Base-by-base conservation (phyloP, 2,329 filamentous ascomycete genomes). In the Fusarium tupiense region DNA sequence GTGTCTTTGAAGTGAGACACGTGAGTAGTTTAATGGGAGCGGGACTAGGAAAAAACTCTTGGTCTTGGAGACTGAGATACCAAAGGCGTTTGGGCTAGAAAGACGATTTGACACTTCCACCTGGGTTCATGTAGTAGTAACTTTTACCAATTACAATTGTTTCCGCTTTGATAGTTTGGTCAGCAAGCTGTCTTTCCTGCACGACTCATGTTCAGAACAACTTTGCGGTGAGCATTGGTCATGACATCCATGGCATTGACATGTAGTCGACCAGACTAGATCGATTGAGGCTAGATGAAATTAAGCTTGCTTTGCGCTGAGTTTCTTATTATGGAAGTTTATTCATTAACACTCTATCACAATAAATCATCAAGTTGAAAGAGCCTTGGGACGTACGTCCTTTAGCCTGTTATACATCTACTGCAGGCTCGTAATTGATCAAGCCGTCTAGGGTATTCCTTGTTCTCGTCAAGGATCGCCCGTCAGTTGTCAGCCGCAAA, bases 31-130 rank as follows among this genome's bases (percentile, higher is more conserved):
- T 75, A 74, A 74, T 74, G 58, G 68, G 58, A 67, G 61, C 47
- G 62, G 72, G 64, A 69, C 50, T 61, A 60, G 69, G 63, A 41
- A 62, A 68, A 71, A 71, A 69, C 52, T 63, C 61, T 67, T 61
- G 60, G 67, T 76, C 69, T 73, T 57, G 62, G 61, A 67, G 65
- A 64, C 62, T 58, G 68, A 71, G 71, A 77, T 66, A 69, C 66
- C 68, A 71, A 73, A 61, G 77, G 77, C 77, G 77, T 79, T 79
- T 61, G 73, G 77, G 77, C 70, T 79, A 77, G 77, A 77, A 75
- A 79, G 76, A 78, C 26, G 72, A 63, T 71, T 57, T 67, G 57
- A 67, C 61, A 62, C 29, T 64, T 63, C 24, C 31, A 47, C 56
- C 35, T 53, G 49, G 70, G 67, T 54, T 67, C 58, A 33, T 71